A percentile compares a stretch with the other conserved stretches of the same genome.
These are phyloP conservation scores for Moniliophthora roreri DNA, from an alignment of 1,284 basidiomycete genomes.

Conservation along the genomic window DNA sequence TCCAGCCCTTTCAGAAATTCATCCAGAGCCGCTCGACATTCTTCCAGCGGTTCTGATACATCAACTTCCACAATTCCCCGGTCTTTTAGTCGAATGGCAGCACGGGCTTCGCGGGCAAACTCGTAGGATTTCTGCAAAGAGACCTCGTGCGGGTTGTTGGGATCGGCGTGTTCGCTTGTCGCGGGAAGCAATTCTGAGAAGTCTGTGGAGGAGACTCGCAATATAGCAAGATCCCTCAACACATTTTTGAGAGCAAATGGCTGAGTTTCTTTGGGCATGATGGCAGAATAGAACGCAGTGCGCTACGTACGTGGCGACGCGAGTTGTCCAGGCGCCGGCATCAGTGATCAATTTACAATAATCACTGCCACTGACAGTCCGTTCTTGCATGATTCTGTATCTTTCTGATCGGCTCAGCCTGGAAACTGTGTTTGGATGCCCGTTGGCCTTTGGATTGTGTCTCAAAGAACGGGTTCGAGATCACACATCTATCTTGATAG, in stretches of 20 bases:
- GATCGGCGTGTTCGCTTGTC: conserved; percentile 13
- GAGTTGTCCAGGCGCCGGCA: not conserved
- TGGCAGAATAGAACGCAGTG: not conserved
- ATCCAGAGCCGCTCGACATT: conserved; percentile 48
- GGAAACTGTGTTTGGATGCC: no score
- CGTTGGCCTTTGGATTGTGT: no score
- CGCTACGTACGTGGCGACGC: not conserved
- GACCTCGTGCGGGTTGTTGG: conserved; percentile 27
- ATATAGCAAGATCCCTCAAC: conserved; percentile 69
- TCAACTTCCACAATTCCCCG: conserved; percentile 45
- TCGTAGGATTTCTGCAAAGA: conserved; percentile 54
- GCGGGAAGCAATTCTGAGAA: conserved; percentile 41
- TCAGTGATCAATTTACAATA: no score
- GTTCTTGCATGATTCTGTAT: no score
- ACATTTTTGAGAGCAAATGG: conserved; percentile 59
- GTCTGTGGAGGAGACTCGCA: conserved; percentile 61
- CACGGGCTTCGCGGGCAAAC: conserved; percentile 51
- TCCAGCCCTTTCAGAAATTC: conserved; percentile 47
- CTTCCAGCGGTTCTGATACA: conserved; percentile 52
- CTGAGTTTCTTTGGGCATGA: conserved; percentile 38
- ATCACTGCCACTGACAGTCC: no score
- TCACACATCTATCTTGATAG: no score
- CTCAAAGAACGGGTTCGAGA: no score
- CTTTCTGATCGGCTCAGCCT: no score
- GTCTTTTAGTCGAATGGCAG: conserved; percentile 53